Percentiles rank a stretch among this genome's conserved stretches.
These are phyloP conservation scores for Amauroascus verrucosus DNA, from an alignment of 2,329 filamentous ascomycete species.

Conservation along the genomic window DNA sequence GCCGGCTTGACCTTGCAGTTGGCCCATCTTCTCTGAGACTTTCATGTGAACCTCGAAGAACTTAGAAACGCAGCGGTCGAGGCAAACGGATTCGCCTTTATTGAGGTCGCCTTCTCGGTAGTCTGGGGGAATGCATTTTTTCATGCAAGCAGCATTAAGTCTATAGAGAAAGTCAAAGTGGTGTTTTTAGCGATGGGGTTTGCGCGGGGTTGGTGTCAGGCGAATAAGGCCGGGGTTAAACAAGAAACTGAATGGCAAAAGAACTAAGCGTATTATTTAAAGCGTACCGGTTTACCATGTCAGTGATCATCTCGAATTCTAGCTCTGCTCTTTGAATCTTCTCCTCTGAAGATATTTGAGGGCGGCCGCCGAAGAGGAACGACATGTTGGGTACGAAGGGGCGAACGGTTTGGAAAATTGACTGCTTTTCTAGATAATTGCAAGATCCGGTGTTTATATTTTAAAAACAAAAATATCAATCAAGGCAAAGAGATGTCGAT, in stretches of 20 bases:
- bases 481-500: too few species aligned
- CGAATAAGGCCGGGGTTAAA: neutral
- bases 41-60: constrained; percentile 99
- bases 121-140: constrained; percentile 83
- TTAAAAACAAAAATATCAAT: too few species aligned
- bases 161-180: constrained; percentile 6
- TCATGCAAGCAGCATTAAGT: constrained; percentile 83
- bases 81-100: constrained; percentile 97
- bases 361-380: constrained; percentile 60
- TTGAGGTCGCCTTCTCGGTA: constrained; percentile 96
- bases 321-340: constrained; percentile 95
- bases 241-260: neutral
- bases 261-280: neutral
- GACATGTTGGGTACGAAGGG: constrained; percentile 46
- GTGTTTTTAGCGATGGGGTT: neutral
- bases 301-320: constrained; percentile 93
- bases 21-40: constrained; percentile 93
- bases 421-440: neutral
- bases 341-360: constrained; percentile 86
- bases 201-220: neutral
- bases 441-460: neutral
- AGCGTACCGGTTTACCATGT: constrained; percentile 91
- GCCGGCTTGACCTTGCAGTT: constrained; percentile 80
- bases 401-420: constrained; percentile 9
- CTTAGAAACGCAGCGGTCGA: constrained; percentile 93